These are phyloP conservation scores for Tetragonia tetragonoides DNA, from an alignment of 148 eudicot species.

Conservation along the genomic window DNA sequence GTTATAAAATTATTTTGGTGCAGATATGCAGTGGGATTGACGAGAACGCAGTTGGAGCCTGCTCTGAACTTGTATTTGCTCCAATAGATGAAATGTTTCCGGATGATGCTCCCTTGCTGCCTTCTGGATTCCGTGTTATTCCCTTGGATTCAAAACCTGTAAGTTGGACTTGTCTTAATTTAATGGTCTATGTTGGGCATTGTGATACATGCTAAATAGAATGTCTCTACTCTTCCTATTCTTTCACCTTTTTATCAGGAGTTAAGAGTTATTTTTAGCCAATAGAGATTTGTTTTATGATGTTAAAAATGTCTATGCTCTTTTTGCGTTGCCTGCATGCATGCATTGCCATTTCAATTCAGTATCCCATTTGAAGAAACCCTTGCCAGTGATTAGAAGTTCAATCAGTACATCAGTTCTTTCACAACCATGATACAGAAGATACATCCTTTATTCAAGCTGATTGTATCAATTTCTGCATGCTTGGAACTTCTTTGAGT, in stretches of 20 bases:
- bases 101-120: conserved; percentile 82
- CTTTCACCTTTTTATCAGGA: background rate
- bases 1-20: background rate
- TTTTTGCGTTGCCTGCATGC: background rate
- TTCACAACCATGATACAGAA: background rate
- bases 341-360: background rate
- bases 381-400: background rate
- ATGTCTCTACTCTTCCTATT: background rate
- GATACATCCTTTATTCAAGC: background rate
- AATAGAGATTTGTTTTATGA: background rate
- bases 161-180: conserved; percentile 28
- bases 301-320: background rate
- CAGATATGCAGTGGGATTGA: conserved; percentile 85
- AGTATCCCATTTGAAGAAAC: background rate
- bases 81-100: conserved; percentile 95
- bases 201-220: background rate
- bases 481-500: background rate
- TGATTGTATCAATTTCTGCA: background rate
- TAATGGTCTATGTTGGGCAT: background rate
- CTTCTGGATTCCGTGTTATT: conserved; percentile 90
- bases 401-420: background rate
- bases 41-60: conserved; percentile 84
- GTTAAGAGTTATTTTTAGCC: background rate
- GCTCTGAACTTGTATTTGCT: conserved; percentile 92
- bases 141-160: conserved; percentile 83